phyloP scores from a whole-genome alignment of 2,329 filamentous ascomycete species.

The Botrytis deweyae region DNA sequence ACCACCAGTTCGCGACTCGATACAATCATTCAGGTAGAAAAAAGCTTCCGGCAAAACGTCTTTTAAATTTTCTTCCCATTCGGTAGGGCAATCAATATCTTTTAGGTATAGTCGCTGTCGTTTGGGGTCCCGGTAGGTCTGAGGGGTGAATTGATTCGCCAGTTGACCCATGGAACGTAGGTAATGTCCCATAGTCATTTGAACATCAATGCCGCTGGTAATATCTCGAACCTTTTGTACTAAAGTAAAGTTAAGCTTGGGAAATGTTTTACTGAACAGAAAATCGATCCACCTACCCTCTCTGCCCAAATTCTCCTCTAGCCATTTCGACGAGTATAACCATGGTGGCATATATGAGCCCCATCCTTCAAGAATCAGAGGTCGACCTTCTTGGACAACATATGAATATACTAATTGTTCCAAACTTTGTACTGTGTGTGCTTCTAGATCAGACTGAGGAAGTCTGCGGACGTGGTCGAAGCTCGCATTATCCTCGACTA shows the following conservation, averaged over 20 bases:
- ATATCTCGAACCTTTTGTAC: slow-evolving; percentile 86
- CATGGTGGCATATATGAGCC: slow-evolving; percentile 70
- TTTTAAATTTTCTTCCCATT: slow-evolving; percentile 80
- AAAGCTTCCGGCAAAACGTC: slow-evolving; percentile 77
- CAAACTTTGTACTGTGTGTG: slow-evolving; percentile 74
- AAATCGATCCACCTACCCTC: slow-evolving; percentile 58
- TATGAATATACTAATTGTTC: slow-evolving; percentile 79
- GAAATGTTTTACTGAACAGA: not conserved
- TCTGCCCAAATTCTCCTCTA: slow-evolving; percentile 73
- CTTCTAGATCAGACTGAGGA: slow-evolving; percentile 72
- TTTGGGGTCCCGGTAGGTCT: slow-evolving; percentile 74
- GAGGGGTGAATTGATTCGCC: slow-evolving; percentile 74
- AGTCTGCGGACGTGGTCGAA: slow-evolving; percentile 86
- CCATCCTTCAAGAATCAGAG: slow-evolving; percentile 89
- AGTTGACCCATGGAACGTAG: slow-evolving; percentile 82
- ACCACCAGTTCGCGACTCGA: slow-evolving; percentile 54
- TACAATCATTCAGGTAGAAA: slow-evolving; percentile 86
- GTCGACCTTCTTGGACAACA: slow-evolving; percentile 83
- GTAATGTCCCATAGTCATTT: slow-evolving; percentile 87
- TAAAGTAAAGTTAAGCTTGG: slow-evolving; percentile 42
- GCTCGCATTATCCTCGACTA: slow-evolving; percentile 78
- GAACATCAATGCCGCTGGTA: slow-evolving; percentile 67
- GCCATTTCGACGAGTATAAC: slow-evolving; percentile 79
- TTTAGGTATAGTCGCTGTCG: slow-evolving; percentile 91
- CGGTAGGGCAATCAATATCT: slow-evolving; percentile 88